These are phyloP conservation scores for Sporothrix luriei DNA, from an alignment of 2,329 filamentous ascomycete genomes.

Conservation along the genomic window DNA sequence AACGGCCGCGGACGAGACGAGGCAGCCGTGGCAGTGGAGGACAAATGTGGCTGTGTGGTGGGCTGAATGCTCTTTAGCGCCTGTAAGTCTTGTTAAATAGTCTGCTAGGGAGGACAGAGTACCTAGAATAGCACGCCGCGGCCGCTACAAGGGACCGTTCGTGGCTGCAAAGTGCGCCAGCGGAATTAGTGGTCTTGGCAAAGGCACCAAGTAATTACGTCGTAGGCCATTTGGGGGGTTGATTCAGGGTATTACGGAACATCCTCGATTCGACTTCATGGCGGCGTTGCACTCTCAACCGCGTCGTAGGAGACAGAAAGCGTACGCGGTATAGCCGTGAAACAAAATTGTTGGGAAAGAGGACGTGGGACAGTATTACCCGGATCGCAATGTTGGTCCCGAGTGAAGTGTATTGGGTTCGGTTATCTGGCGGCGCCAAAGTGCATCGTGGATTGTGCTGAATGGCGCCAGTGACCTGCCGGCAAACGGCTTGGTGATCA, in stretches of 20 bases:
- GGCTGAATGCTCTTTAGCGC: background rate
- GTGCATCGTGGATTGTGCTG: background rate
- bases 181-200: conserved; percentile 16
- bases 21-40: conserved; percentile 1
- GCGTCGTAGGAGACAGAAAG: too few relatives aligned
- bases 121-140: background rate
- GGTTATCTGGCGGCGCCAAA: background rate
- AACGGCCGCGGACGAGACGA: too few relatives aligned
- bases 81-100: background rate
- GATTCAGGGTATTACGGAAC: conserved; percentile 2
- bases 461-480: background rate
- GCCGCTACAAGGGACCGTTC: background rate
- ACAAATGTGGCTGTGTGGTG: conserved; percentile 23
- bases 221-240: background rate
- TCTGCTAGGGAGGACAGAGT: background rate
- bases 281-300: background rate
- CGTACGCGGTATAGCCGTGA: background rate
- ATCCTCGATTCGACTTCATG: conserved; percentile 3
- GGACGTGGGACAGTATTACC: background rate
- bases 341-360: background rate
- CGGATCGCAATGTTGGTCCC: background rate
- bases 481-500: background rate
- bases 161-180: conserved; percentile 5
- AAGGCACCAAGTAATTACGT: background rate
- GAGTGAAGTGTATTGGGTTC: background rate